Evolutionary conservation across 768 basidiomycete genomes (phyloP).

Genomic region (Serpula lacrymans): DNA sequence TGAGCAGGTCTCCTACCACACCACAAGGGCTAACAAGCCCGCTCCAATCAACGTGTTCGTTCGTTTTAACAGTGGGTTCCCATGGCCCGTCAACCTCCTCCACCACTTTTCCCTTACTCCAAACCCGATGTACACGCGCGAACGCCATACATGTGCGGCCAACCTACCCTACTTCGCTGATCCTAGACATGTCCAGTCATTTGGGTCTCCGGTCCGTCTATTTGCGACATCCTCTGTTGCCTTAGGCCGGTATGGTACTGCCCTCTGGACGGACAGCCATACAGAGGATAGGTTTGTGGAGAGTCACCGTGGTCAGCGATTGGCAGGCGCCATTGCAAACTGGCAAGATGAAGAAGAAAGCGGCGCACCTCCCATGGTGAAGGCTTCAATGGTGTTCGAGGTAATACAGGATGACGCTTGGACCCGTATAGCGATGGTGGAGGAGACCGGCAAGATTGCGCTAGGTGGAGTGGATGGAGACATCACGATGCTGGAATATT

Average conservation of each 20-base stretch:
- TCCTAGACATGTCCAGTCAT: constrained; percentile 31
- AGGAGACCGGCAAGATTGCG: constrained; percentile 34
- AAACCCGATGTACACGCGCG: constrained; percentile 34
- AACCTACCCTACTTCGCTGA: constrained; percentile 48
- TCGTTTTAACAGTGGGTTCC: constrained; percentile 57
- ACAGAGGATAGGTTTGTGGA: constrained; percentile 46
- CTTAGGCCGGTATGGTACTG: constrained; percentile 57
- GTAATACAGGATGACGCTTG: constrained; percentile 47
- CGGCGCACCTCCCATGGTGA: neutral
- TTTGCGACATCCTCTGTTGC: constrained; percentile 52
- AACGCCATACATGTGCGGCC: constrained; percentile 5
- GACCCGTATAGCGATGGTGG: constrained; percentile 39
- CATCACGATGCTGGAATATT: constrained; percentile 52
- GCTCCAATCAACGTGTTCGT: constrained; percentile 49
- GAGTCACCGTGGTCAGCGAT: constrained; percentile 52
- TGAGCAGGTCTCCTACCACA: constrained; percentile 26
- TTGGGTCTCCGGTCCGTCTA: constrained; percentile 55
- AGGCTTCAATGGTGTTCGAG: constrained; percentile 38
- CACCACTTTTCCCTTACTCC: constrained; percentile 55
- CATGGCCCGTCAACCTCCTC: constrained; percentile 70
- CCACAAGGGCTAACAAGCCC: constrained; percentile 9
- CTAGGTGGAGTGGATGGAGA: constrained; percentile 37
- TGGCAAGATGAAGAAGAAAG: neutral
- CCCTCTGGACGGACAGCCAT: constrained; percentile 65
- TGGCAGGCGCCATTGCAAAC: constrained; percentile 41